Base-by-base conservation (phyloP, 257 asterid genomes). In the Solanum virginianum region DNA sequence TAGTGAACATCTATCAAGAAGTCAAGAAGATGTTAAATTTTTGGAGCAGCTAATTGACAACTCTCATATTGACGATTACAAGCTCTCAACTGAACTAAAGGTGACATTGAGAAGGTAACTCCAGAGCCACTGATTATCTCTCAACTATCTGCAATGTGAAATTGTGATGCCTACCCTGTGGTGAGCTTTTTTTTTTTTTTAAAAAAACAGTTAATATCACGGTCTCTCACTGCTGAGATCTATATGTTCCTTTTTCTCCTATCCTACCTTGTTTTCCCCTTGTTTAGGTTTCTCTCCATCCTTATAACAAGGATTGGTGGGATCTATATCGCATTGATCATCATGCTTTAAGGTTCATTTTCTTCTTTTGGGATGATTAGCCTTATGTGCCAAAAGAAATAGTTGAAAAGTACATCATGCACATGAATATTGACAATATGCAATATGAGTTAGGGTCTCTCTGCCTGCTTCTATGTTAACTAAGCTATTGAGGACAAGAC, bases 11-110 rank as follows among this genome's bases (percentile, higher is more conserved):
- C 86, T 95, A 89, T 91, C 96, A 49, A 90, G 96, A 87, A 95
- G 90, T 88, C 91, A 95, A 87, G 99, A 97, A 85, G 99, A 97
- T 87, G 97, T 97, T 47, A 91, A 92, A 85, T 97, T 97, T 86
- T 90, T 97, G 90, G 99, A 97, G 93, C 99, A 97, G 88, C 97
- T 97, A 51, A 96, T 95, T 87, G 99, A 97, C 91, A 94, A 93
- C 90, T 97, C 99, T 81, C 97, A 95, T 72, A 97, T 97, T 85
- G 99, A 97, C 75, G 98, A 97, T 89, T 97, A 94, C 93, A 90
- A 91, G 84, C 98, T 97, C 85, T 89, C 97, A 10, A 93, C 95
- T 85, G 98, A 95, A 87, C 90, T 97, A 56, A 95, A 94, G 88
- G 98, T 97, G 84, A 91, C 97, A 77, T 89, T 97, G 88, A 88